Conservation (phyloP, 1,284 basidiomycete species). For the Cystobasidiaceae sp. region DNA sequence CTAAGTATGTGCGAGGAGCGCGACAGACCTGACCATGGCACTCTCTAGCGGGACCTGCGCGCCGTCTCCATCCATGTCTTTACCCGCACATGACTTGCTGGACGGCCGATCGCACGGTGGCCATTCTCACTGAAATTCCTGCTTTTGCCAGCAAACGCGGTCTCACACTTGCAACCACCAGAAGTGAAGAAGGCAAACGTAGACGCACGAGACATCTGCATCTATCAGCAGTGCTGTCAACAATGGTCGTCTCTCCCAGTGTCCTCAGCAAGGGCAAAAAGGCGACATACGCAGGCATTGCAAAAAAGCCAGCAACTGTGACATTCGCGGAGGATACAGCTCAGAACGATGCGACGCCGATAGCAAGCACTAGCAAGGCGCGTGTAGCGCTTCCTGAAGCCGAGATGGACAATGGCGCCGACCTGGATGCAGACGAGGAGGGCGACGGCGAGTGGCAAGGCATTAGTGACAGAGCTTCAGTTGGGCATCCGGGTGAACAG, state of each 20-base stretch:
- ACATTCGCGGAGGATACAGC: not conserved
- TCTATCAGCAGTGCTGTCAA: not conserved
- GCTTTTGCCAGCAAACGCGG: no score
- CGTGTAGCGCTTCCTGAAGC: slow-evolving; percentile 19
- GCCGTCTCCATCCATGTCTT: no score
- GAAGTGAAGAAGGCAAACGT: not conserved
- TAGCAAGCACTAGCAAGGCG: slow-evolving; percentile 21
- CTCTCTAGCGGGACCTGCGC: no score
- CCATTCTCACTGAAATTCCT: no score
- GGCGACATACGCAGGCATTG: not conserved
- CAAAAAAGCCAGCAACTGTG: not conserved
- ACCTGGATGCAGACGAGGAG: not conserved
- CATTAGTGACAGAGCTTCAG: no score
- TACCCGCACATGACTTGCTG: no score
- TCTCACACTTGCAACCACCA: not conserved
- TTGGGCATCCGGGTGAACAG: not conserved
- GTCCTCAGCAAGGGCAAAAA: slow-evolving; percentile 12
- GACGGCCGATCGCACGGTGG: no score
- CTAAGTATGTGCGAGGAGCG: no score
- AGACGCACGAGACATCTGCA: no score
- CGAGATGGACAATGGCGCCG: slow-evolving; percentile 7
- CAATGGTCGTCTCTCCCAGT: slow-evolving; percentile 10
- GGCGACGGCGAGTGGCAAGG: not conserved
- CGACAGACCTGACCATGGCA: no score
- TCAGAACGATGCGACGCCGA: not conserved